Percentiles rank a stretch among this genome's conserved stretches.
These are phyloP conservation scores for Aquilaria malaccensis DNA, from an alignment of 345 rosid genomes.

Conservation along the genomic window DNA sequence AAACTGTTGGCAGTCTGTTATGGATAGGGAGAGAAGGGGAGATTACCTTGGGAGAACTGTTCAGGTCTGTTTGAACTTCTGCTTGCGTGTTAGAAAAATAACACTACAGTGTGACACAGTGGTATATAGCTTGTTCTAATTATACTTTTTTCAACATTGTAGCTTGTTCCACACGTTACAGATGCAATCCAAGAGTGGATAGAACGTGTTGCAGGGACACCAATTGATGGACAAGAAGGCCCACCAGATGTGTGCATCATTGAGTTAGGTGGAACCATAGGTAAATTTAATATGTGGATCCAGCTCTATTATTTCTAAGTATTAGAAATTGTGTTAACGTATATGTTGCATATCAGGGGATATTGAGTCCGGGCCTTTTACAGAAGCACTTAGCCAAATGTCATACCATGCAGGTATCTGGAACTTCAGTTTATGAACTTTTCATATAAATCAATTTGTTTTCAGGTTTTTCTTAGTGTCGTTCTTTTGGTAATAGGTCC, in stretches of 20 bases:
- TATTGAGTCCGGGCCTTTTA: slow-evolving; percentile 95
- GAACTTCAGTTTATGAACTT: not conserved
- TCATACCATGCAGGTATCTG: slow-evolving; percentile 81
- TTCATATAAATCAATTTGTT: not conserved
- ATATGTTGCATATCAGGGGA: slow-evolving; percentile 46
- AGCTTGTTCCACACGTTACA: slow-evolving; percentile 97
- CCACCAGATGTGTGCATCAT: slow-evolving; percentile 97
- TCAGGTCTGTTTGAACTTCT: slow-evolving; percentile 41
- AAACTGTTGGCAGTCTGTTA: slow-evolving; percentile 48
- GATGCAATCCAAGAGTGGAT: slow-evolving; percentile 97
- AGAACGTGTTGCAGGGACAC: slow-evolving; percentile 73
- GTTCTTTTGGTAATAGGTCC: slow-evolving; percentile 44
- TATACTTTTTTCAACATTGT: slow-evolving; percentile 9
- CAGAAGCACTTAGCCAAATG: slow-evolving; percentile 95
- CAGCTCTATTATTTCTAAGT: no score
- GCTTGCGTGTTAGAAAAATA: not conserved
- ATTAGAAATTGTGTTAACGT: no score
- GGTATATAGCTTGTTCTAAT: not conserved
- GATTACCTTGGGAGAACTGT: slow-evolving; percentile 98
- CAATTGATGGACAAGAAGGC: slow-evolving; percentile 82
- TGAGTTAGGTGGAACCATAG: slow-evolving; percentile 97
- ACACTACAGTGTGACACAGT: not conserved
- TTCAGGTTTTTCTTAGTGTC: slow-evolving; percentile 1
- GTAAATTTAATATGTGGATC: slow-evolving; percentile 22
- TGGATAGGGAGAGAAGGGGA: slow-evolving; percentile 85